These are phyloP conservation scores for Yamadazyma atmosphaerica DNA, from an alignment of 1,139 yeast genomes.

Conservation along the genomic window DNA sequence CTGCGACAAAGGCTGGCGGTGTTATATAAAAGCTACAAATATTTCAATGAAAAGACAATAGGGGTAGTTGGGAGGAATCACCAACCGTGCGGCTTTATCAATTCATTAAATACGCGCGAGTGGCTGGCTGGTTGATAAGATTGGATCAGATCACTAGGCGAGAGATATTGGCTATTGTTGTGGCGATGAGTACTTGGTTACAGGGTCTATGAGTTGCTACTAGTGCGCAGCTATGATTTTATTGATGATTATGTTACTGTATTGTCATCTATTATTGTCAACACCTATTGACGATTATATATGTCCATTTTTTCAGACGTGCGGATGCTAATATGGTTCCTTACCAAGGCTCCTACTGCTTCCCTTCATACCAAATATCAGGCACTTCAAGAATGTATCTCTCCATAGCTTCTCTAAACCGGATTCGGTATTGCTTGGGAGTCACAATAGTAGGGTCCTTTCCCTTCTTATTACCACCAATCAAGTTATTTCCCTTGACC, in stretches of 20 bases:
- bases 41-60: too few species aligned
- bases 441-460: constrained; percentile 97
- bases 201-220: too few species aligned
- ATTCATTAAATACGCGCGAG: neutral
- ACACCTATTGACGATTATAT: too few species aligned
- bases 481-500: constrained; percentile 92
- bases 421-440: constrained; percentile 88
- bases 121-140: constrained; percentile 7
- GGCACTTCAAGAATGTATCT: constrained; percentile 93
- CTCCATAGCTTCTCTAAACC: constrained; percentile 98
- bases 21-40: too few species aligned
- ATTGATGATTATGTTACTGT: too few species aligned
- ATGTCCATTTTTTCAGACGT: too few species aligned
- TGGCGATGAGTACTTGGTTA: neutral
- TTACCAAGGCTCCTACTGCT: too few species aligned
- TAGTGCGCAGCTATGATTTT: too few species aligned
- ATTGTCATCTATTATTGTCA: too few species aligned
- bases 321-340: too few species aligned
- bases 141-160: constrained; percentile 1
- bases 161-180: neutral
- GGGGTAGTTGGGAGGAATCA: neutral
- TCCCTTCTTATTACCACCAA: constrained; percentile 74
- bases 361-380: constrained; percentile 69
- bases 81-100: constrained; percentile 3
- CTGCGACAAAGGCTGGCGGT: too few species aligned